Conservation (phyloP, 2,329 filamentous ascomycete genomes). For the Aspergillus uvarum region DNA sequence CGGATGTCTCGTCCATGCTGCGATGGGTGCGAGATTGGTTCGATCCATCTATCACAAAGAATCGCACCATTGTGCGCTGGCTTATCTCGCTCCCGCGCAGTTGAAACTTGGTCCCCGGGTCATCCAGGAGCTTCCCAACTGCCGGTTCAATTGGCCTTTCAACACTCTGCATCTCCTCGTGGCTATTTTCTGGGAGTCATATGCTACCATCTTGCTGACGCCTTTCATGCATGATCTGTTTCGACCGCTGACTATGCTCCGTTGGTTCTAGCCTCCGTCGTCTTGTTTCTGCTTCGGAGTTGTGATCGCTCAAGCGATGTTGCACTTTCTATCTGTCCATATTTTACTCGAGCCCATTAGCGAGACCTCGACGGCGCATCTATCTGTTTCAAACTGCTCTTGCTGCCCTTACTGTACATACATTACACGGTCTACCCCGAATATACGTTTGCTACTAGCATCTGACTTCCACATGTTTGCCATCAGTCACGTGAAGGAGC, state of each 20-base stretch:
- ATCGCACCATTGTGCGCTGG: neutral
- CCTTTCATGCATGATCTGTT: neutral
- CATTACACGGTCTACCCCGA: neutral
- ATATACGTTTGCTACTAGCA: neutral
- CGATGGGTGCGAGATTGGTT: neutral
- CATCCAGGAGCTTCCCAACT: neutral
- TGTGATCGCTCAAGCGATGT: neutral
- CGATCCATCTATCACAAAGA: neutral
- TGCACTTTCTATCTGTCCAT: neutral
- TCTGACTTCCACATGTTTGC: neutral
- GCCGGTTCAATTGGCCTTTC: neutral
- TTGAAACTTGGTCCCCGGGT: neutral
- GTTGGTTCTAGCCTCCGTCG: neutral
- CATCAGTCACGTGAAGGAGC: neutral
- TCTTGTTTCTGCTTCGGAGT: neutral
- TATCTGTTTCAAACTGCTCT: neutral
- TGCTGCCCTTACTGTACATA: neutral
- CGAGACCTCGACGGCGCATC: neutral
- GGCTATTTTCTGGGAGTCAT: constrained; percentile 6
- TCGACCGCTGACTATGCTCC: neutral
- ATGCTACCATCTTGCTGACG: constrained; percentile 5
- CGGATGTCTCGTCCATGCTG: neutral
- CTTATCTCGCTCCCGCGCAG: neutral
- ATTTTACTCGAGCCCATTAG: constrained; percentile 7
- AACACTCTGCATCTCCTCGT: neutral